Conservation (phyloP, 2,329 filamentous ascomycete genomes). For the Fusarium sp. region DNA sequence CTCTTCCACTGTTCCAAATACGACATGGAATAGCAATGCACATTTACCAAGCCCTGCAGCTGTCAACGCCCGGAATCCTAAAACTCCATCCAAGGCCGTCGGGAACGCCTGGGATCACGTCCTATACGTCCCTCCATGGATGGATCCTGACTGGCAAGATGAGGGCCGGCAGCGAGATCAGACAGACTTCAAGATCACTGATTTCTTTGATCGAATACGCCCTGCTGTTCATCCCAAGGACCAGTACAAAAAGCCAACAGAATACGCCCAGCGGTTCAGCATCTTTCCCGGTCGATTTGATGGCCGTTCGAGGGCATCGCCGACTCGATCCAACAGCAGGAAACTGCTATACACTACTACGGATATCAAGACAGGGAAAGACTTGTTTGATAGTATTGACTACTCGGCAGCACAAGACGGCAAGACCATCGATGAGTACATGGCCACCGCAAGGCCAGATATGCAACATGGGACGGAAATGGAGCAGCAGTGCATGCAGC, state of each 20-base stretch:
- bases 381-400: slow-evolving; percentile 37
- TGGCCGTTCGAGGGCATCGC: slow-evolving; percentile 48
- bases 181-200: slow-evolving; percentile 23
- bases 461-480: slow-evolving; percentile 11
- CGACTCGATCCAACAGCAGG: slow-evolving; percentile 40
- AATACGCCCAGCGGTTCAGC: slow-evolving; percentile 46
- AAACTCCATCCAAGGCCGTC: slow-evolving; percentile 4
- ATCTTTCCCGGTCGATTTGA: slow-evolving; percentile 44
- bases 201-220: slow-evolving; percentile 37
- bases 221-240: slow-evolving; percentile 43
- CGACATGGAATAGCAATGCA: background rate
- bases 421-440: slow-evolving; percentile 35
- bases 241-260: slow-evolving; percentile 38
- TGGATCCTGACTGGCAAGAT: slow-evolving; percentile 45
- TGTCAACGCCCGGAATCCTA: background rate
- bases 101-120: slow-evolving; percentile 16
- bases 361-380: slow-evolving; percentile 32
- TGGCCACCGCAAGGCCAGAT: slow-evolving; percentile 23
- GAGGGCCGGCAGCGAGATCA: slow-evolving; percentile 13
- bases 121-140: slow-evolving; percentile 44
- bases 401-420: slow-evolving; percentile 16
- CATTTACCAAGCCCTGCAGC: background rate
- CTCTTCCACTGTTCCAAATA: background rate
- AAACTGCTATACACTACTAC: slow-evolving; percentile 10
- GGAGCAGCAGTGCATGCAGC: slow-evolving; percentile 35